Conservation (phyloP, 1,284 basidiomycete species). For the Fomitopsis palustris region DNA sequence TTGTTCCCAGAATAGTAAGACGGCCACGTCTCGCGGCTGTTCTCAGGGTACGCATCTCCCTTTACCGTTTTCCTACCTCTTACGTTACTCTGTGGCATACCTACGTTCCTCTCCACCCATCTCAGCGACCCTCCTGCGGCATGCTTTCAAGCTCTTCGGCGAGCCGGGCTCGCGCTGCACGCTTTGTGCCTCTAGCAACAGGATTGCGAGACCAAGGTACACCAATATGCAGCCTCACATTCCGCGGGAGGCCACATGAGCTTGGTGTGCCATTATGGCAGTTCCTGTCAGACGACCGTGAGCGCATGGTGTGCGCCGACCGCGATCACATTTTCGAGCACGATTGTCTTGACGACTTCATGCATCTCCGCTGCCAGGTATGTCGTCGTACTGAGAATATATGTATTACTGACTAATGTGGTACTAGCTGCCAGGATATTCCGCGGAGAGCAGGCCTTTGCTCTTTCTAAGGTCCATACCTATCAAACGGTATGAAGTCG, state of each 20-base stretch:
- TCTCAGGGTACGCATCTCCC: too few relatives aligned
- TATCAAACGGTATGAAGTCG: neutral
- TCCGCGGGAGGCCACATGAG: neutral
- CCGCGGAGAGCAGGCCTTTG: neutral
- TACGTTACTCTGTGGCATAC: too few relatives aligned
- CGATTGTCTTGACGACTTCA: neutral
- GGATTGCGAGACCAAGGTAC: neutral
- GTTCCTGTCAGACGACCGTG: neutral
- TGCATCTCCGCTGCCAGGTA: neutral
- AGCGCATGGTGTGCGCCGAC: neutral
- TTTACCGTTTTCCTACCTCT: too few relatives aligned
- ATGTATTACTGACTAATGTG: neutral
- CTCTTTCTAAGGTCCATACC: neutral
- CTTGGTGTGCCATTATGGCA: neutral
- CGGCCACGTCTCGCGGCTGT: too few relatives aligned
- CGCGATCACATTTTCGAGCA: neutral
- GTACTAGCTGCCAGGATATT: neutral
- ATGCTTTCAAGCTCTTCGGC: neutral
- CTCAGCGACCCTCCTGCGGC: neutral
- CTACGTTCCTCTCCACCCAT: too few relatives aligned
- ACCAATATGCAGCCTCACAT: neutral
- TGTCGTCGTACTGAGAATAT: neutral
- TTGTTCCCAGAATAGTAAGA: too few relatives aligned
- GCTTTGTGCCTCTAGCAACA: neutral
- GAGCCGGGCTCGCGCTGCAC: neutral